phyloP scores from a whole-genome alignment of 108 stramenopile genomes.

The Chaetoceros tenuissimus region DNA sequence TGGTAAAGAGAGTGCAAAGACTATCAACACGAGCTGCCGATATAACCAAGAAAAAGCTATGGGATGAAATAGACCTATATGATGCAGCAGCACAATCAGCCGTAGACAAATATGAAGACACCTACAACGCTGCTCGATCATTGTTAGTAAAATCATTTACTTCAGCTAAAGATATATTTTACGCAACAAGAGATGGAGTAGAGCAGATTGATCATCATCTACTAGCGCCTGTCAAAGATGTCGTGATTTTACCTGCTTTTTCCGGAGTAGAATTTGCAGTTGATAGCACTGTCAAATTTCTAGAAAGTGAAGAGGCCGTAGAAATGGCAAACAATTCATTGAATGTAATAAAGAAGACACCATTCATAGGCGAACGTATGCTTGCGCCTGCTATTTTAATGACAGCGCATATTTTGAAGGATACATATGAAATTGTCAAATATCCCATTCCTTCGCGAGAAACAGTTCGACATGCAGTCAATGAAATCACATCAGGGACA shows the following conservation, averaged over 20 bases:
- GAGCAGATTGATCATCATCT: constrained; percentile 39
- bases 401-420: constrained; percentile 20
- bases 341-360: constrained; percentile 25
- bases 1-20: no score
- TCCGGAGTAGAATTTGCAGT: constrained; percentile 29
- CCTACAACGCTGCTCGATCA: constrained; percentile 30
- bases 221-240: constrained; percentile 54
- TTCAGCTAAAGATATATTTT: constrained; percentile 30
- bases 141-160: constrained; percentile 19
- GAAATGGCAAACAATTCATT: constrained; percentile 22
- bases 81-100: constrained; percentile 48
- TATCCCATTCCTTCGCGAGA: constrained; percentile 48
- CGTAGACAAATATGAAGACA: constrained; percentile 52
- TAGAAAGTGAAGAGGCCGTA: constrained; percentile 28
- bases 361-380: constrained; percentile 41
- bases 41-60: constrained; percentile 28
- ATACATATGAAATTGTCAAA: constrained; percentile 36
- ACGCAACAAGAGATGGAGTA: constrained; percentile 41
- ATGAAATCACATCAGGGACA: constrained; percentile 35
- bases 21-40: background rate
- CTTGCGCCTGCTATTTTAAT: constrained; percentile 35
- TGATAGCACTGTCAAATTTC: constrained; percentile 26
- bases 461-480: constrained; percentile 40
- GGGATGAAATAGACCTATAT: constrained; percentile 54
- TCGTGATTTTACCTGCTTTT: constrained; percentile 53